Evolutionary conservation across 345 rosid species (phyloP), one percentile per base, ranked within the genome.

Genomic region (Hibiscus trionum): DNA sequence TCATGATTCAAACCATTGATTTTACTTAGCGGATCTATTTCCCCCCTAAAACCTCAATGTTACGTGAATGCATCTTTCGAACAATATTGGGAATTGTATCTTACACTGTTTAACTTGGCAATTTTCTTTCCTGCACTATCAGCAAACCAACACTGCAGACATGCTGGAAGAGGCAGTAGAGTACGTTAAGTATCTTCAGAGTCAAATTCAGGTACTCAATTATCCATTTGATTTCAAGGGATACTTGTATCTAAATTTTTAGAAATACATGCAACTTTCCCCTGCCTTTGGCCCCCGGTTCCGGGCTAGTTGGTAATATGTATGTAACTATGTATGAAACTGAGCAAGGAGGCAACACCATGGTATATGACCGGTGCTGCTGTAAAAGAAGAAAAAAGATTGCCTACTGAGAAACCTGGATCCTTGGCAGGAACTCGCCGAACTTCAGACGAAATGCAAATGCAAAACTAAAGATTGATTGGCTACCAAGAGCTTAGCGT

Each of bases 91-190:
- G 8, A 46, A 12, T 19, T 31, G 27, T 49, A 14, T 72, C 31
- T 11, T 72, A 29, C 49, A 33, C 55, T 24, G 15, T 16, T 59
- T 24, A 11, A 64, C 44, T 11, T 60, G 46, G 62, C 11, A 47
- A 19, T 61, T 11, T 57, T 9, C 61, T 52, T 72, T 50, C n/a
- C 55, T 15, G 33, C 55, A 61, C 65, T 69, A 75, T 80, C 89
- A 91, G 97, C 97, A 91, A 88, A 87, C 96, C 52, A 91, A 91
- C 82, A 90, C 97, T 11, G 92, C 97, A 4, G 97, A 91, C 71
- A 91, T 91, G 97, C 73, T 91, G 74, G 96, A 90, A 47, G 93
- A 90, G 78, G 97, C 97, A 4, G 86, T 90, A 61, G 90, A 86
- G 77, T 91, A 88, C 17, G 93, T 91, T 47, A 91, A 91, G 77